phyloP scores from a whole-genome alignment of 495 filamentous ascomycete species.

The Hypoxylon trugodes region DNA sequence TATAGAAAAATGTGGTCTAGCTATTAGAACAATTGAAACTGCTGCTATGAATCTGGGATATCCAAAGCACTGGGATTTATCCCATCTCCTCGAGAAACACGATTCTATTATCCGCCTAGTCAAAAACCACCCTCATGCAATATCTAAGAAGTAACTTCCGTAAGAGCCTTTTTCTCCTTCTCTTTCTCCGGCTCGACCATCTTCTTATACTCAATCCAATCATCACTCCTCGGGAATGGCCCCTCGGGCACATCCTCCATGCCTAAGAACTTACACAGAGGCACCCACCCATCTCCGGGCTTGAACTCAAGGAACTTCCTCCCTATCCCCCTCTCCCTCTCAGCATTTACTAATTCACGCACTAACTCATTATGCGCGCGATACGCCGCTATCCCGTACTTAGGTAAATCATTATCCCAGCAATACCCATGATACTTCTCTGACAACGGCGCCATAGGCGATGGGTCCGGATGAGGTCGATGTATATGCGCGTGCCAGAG shows the following conservation, averaged over 20 bases:
- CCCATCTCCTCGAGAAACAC: too few species aligned
- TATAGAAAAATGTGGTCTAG: too few species aligned
- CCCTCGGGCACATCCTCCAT: background rate
- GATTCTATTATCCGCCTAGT: too few species aligned
- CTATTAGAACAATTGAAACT: too few species aligned
- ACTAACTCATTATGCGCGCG: constrained; percentile 27
- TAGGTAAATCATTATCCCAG: constrained; percentile 44
- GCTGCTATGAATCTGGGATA: too few species aligned
- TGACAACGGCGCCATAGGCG: constrained; percentile 40
- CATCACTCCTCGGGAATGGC: constrained; percentile 44
- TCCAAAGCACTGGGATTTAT: too few species aligned
- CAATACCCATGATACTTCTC: constrained; percentile 43
- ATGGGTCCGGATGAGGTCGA: constrained; percentile 30
- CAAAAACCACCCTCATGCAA: too few species aligned
- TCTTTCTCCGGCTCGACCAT: background rate
- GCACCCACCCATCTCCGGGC: constrained; percentile 43
- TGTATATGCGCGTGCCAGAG: constrained; percentile 41
- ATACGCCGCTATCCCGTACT: constrained; percentile 31
- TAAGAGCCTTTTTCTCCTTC: background rate
- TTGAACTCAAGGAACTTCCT: constrained; percentile 39
- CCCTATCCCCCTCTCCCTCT: too few species aligned
- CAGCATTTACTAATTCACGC: constrained; percentile 13
- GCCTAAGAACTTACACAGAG: constrained; percentile 43
- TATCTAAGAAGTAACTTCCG: too few species aligned
- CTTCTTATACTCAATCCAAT: constrained; percentile 28